Percentiles rank a stretch among this genome's conserved stretches.
Conservation (phyloP, 2,329 filamentous ascomycete species). For the Magnaporthiopsis incrustans region DNA sequence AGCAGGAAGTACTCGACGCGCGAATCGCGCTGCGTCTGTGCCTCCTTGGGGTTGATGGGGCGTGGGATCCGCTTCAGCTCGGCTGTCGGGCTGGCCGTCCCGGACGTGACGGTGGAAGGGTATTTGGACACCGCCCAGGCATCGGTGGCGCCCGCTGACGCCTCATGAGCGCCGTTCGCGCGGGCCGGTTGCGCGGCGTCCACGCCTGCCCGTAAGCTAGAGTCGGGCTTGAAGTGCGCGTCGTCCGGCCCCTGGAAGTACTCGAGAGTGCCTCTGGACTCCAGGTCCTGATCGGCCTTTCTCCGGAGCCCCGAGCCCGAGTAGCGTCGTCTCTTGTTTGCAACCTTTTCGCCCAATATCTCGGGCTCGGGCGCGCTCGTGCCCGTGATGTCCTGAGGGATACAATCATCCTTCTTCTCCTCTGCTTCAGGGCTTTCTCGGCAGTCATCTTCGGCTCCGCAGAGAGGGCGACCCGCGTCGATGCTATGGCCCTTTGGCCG, state of each 20-base stretch:
- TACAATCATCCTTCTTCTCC: slow-evolving; percentile 21
- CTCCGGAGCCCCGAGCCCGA: slow-evolving; percentile 76
- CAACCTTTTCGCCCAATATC: slow-evolving; percentile 37
- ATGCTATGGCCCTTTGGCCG: background rate
- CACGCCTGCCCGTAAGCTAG: slow-evolving; percentile 34
- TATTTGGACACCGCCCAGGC: slow-evolving; percentile 22
- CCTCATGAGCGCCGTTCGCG: background rate
- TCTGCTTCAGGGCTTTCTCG: background rate
- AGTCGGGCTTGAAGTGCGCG: slow-evolving; percentile 65
- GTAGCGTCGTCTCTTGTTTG: slow-evolving; percentile 53
- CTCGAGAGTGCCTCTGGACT: slow-evolving; percentile 69
- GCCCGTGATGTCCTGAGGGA: slow-evolving; percentile 49
- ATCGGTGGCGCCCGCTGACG: background rate
- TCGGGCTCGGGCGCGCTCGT: slow-evolving; percentile 59
- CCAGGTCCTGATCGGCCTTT: slow-evolving; percentile 64
- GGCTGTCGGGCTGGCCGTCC: slow-evolving; percentile 27
- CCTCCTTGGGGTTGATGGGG: slow-evolving; percentile 70
- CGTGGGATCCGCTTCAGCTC: slow-evolving; percentile 40
- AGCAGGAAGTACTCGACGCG: slow-evolving; percentile 89
- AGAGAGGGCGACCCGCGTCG: background rate
- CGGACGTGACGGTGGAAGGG: slow-evolving; percentile 24
- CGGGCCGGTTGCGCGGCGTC: slow-evolving; percentile 12
- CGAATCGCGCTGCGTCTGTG: slow-evolving; percentile 52
- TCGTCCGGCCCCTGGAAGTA: slow-evolving; percentile 89
- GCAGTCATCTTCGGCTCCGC: background rate